A percentile compares a stretch with the other conserved stretches of the same genome.
Evolutionary conservation across 1,139 yeast species (phyloP).

Genomic region (Suhomyces choctaworum): DNA sequence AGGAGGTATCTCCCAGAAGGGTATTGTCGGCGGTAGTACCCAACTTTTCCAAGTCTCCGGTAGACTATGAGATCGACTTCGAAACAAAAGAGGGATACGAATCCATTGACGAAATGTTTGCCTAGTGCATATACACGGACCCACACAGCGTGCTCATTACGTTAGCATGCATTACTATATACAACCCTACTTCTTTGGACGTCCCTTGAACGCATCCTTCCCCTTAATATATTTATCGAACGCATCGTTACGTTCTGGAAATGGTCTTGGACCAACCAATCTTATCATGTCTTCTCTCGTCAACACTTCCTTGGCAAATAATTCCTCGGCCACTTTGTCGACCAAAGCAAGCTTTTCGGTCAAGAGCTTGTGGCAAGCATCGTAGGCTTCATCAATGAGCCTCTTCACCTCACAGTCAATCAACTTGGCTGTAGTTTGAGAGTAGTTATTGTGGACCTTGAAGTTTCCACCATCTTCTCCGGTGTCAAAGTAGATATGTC

Average conservation of each 20-base stretch:
- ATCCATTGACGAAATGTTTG: conserved; percentile 26
- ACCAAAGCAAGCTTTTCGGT: conserved; percentile 71
- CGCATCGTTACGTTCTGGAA: conserved; percentile 87
- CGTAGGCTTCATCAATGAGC: conserved; percentile 53
- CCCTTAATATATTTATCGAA: conserved; percentile 77
- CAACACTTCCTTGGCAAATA: conserved; percentile 79
- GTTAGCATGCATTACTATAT: conserved; percentile 5
- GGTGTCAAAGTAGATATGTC: conserved; percentile 68
- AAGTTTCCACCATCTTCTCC: conserved; percentile 47
- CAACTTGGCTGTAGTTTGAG: conserved; percentile 64
- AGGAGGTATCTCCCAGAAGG: conserved; percentile 1
- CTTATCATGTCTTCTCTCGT: conserved; percentile 90
- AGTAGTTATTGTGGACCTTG: conserved; percentile 67
- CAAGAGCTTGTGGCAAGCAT: conserved; percentile 65
- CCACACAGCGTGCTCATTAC: too few species aligned
- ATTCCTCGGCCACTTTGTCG: conserved; percentile 81
- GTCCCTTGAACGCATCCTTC: conserved; percentile 37
- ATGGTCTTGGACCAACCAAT: conserved; percentile 85
- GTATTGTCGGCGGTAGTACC: conserved; percentile 5
- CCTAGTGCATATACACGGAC: conserved; percentile 5
- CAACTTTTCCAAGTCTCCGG: conserved; percentile 5
- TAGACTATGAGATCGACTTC: conserved; percentile 8
- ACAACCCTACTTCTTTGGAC: conserved; percentile 4
- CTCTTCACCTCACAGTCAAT: conserved; percentile 73
- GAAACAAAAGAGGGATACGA: conserved; percentile 18